Evolutionary conservation across 768 basidiomycete species (phyloP), one percentile per base, ranked within the genome.

Genomic region (Trametes cinnabarina): DNA sequence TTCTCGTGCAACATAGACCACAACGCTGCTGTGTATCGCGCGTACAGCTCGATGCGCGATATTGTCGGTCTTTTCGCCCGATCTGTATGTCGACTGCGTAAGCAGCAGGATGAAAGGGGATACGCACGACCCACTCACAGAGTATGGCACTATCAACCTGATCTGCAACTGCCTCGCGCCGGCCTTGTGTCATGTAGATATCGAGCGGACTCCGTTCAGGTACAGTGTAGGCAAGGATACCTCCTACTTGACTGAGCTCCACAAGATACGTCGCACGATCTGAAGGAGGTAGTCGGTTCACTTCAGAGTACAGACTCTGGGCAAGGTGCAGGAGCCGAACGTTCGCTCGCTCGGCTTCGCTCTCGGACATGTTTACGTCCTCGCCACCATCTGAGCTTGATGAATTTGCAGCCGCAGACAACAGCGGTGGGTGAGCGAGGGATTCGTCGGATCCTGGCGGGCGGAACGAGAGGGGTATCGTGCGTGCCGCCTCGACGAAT

Each of bases 131-230:
- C 10, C 2, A 79, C 91, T 69, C 65, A 94, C 94, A 76, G 12
- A 97, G 72, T 46, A 97, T 89, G 15, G 94, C 94, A 42, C 83
- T 79, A 63, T 95, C 90, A 40, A 98, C 86, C 73, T 94, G 90
- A 56, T 92, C 89, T 5, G 94, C 94, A 20, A 97, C 82, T 5
- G 82, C 83, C 62, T 90, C 87, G 58, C 94, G 82, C 66, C 94
- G 77, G 51, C 83, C 83, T 69, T 88, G 86, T 35, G 81, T 80
- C 59, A 97, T 71, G 72, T 95, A 98, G 54, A 80, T 84, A 15
- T 82, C 76, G 65, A 94, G 79, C 0, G 88, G 81, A 65, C 92
- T 92, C 35, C 76, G 81, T 65, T 92, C 91, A 0, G 94, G 90
- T 19, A 86, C 79, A 35, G 79, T 81, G 71, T 96, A 97, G n/a